Base-by-base conservation (phyloP, 176 grass and related monocot species). In the Raddia distichophylla region DNA sequence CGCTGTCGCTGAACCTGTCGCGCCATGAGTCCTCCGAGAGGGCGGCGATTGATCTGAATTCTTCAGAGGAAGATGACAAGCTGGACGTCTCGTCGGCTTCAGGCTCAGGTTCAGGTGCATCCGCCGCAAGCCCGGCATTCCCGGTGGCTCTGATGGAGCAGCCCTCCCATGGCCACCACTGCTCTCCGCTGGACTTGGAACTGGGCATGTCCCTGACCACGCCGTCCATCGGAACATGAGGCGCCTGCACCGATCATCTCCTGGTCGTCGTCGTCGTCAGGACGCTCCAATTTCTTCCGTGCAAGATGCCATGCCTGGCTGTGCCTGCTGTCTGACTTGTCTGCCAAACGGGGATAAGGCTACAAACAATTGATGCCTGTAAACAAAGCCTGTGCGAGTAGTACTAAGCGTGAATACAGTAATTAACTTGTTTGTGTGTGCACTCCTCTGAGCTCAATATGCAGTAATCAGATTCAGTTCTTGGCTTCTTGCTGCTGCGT, bases 181-280 rank as follows among this genome's bases (percentile, higher is more conserved):
- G 73, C 83, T 73, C 78, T 5, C 83, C 16, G 2, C 50, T 86
- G 43, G 88, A 86, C 19, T 78, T 89, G 77, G 87, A 89, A 73
- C 83, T 86, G 5, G 83, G 73, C 83, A 90, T 82, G 79, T 86
- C 83, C 10, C 67, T 90, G 52, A 67, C 88, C 0, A 32, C 73
- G 10, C 79, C 73, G 48, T 82, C 88, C 73, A 18, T 86, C 45
- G 87, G 87, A 58, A 86, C 88, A 77, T 82, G 73, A 86, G 59
- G 52, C 10, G 46, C 14, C 46, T 10, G 15, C 55, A 7, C 35
- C 37, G 37, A 40, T 40, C 27, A 27, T 27, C 27, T 27, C 53
- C 8, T 71, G 14, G 37, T 35, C 56, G 16, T 9, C 60, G 42
- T 17, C 68, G 44, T 20, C 73, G 11, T 17, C 56, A 22, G 60